Evolutionary conservation across 148 eudicot species (phyloP), one percentile per base, ranked within the genome.

Genomic region (Persicaria maculosa): DNA sequence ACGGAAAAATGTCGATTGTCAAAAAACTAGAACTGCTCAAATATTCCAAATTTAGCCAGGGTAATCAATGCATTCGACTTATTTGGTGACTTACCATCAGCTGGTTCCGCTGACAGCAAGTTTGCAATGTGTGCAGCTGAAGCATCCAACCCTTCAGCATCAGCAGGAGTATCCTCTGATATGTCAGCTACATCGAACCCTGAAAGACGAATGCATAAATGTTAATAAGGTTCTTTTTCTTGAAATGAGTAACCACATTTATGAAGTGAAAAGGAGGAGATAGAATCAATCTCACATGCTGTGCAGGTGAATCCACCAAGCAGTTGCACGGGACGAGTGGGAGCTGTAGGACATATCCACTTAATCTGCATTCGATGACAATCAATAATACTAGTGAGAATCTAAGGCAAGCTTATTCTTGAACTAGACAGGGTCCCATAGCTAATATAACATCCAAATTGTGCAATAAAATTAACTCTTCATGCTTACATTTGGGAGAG

Each of bases 321-420:
- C 54, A 89, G 50, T 62, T 92, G 81, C 45, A 95, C 99, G 31
- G 99, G 89, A 7, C 99, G 99, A 77, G 93, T 92, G 45, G 99
- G 99, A 78, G 99, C 99, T 76, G 99, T 95, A 48, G 99, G 99
- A 72, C 97, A 95, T 68, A 95, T 95, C 90, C 96, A 95, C 81
- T 95, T 95, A 69, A 95, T 84, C 99, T 95, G 89, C 84, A 84
- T 78, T 2, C 52, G 44, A 59, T 40, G 17, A 43, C 54, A 47
- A 17, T 46, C 40, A n/a, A 48, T 11, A 8, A 71, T 48, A 71
- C 36, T 11, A 16, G 19, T 47, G 31, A 17, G 40, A 45, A 36
- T 40, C 17, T 8, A 46, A 40, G n/a, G 46, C 44, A 50, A 11
- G 25, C 15, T 15, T 74, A 50, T 40, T 46, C 48, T 59, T 45